Evolutionary conservation across 1,139 yeast genomes (phyloP).

Genomic region (Lodderomyces metapsilosis): DNA sequence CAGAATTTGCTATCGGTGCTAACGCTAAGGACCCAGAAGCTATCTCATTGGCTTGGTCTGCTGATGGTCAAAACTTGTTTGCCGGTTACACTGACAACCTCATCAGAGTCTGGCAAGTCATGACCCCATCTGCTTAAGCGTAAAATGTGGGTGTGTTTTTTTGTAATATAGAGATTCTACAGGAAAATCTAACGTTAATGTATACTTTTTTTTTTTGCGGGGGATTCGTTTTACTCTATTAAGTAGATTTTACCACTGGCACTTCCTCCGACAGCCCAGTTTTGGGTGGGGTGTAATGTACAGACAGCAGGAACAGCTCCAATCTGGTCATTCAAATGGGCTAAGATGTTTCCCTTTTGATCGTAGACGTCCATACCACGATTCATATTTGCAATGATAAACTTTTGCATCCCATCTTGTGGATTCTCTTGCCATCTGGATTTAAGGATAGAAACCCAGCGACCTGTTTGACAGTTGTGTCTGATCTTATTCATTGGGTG

Average conservation of each 20-base stretch:
- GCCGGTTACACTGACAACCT: slow-evolving; percentile 99
- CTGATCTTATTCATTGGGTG: slow-evolving; percentile 60
- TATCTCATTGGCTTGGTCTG: slow-evolving; percentile 98
- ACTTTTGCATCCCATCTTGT: slow-evolving; percentile 71
- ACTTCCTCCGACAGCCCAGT: slow-evolving; percentile 92
- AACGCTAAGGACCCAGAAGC: slow-evolving; percentile 98
- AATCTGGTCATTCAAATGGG: slow-evolving; percentile 63
- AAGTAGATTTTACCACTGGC: slow-evolving; percentile 90
- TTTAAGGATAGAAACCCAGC: slow-evolving; percentile 93
- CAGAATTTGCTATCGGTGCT: slow-evolving; percentile 89
- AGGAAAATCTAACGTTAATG: neutral
- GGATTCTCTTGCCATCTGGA: slow-evolving; percentile 80
- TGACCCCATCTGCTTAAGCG: slow-evolving; percentile 74
- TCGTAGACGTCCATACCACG: slow-evolving; percentile 79
- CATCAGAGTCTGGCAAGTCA: slow-evolving; percentile 99
- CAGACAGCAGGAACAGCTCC: slow-evolving; percentile 93
- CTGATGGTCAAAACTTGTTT: slow-evolving; percentile 99
- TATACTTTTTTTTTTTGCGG: slow-evolving; percentile 1
- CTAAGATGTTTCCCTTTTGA: slow-evolving; percentile 72
- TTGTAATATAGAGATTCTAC: neutral
- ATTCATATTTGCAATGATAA: slow-evolving; percentile 91
- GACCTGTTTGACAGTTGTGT: slow-evolving; percentile 93
- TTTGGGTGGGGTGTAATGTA: slow-evolving; percentile 76
- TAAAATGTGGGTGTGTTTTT: neutral
- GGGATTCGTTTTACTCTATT: slow-evolving; percentile 45